Evolutionary conservation across 352 stramenopile species (phyloP).

Genomic region (Salisapilia sapeloensis): DNA sequence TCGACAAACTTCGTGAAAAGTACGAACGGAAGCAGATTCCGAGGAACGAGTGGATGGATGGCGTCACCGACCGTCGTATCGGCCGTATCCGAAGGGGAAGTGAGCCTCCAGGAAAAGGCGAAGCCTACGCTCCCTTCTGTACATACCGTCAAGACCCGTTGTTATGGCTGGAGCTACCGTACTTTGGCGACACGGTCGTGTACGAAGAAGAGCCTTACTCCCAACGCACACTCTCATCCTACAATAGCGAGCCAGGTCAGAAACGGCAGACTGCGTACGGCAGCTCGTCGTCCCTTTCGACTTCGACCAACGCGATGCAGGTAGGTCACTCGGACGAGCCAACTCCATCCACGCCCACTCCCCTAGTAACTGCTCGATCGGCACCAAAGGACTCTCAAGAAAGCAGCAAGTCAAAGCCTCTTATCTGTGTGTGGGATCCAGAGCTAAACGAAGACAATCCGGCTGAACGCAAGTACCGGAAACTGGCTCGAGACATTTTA

Average conservation of each 20-base stretch:
- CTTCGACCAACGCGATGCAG: slow-evolving; percentile 2
- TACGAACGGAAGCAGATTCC: slow-evolving; percentile 80
- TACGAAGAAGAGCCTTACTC: slow-evolving; percentile 87
- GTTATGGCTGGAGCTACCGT: slow-evolving; percentile 82
- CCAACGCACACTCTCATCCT: slow-evolving; percentile 33
- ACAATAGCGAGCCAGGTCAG: slow-evolving; percentile 21
- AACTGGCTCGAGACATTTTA: slow-evolving; percentile 90
- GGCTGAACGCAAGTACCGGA: slow-evolving; percentile 96
- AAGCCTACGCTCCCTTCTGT: slow-evolving; percentile 59
- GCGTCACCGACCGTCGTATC: slow-evolving; percentile 73
- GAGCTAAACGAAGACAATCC: slow-evolving; percentile 83
- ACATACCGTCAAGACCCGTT: slow-evolving; percentile 64
- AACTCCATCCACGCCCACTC: slow-evolving; percentile 3
- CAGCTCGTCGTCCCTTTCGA: slow-evolving; percentile 2
- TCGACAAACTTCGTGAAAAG: slow-evolving; percentile 79
- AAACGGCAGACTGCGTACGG: slow-evolving; percentile 19
- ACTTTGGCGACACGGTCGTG: slow-evolving; percentile 83
- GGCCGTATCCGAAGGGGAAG: slow-evolving; percentile 62
- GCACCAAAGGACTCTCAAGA: slow-evolving; percentile 6
- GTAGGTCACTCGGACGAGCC: slow-evolving; percentile 2
- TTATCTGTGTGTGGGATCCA: slow-evolving; percentile 73
- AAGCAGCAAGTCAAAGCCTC: slow-evolving; percentile 9
- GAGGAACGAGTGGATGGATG: slow-evolving; percentile 85
- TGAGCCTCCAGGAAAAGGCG: slow-evolving; percentile 49
- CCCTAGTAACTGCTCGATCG: slow-evolving; percentile 2